phyloP scores from a whole-genome alignment of 179 eudicot species.

The Silene coronaria region DNA sequence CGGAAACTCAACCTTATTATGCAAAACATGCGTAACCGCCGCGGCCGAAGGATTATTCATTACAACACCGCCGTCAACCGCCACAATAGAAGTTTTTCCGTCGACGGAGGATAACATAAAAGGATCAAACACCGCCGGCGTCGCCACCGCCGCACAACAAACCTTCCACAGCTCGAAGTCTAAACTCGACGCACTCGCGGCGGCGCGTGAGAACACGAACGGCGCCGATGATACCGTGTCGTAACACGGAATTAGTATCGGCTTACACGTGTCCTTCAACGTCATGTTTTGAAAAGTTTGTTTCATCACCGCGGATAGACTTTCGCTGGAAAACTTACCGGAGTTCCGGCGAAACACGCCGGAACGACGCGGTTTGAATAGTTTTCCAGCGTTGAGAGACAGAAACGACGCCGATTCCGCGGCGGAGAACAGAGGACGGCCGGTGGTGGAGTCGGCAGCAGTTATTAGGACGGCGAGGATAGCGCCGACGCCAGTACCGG shows the following conservation, averaged over 20 bases:
- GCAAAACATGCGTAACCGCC: constrained; percentile 78
- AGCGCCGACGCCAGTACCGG: constrained; percentile 84
- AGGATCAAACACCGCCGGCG: constrained; percentile 57
- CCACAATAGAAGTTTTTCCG: constrained; percentile 55
- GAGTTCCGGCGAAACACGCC: constrained; percentile 32
- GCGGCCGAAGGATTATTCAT: constrained; percentile 91
- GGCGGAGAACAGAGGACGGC: constrained; percentile 66
- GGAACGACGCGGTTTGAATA: constrained; percentile 39
- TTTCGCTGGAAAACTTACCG: constrained; percentile 39
- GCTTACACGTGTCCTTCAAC: constrained; percentile 83
- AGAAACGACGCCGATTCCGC: constrained; percentile 46
- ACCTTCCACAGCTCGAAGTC: constrained; percentile 90
- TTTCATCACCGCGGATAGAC: constrained; percentile 46
- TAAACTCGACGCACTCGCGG: constrained; percentile 65
- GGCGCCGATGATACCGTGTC: constrained; percentile 75
- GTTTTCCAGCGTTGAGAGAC: constrained; percentile 23
- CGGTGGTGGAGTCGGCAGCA: constrained; percentile 44
- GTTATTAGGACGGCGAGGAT: constrained; percentile 53
- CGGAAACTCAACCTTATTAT: constrained; percentile 80
- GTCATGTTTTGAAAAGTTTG: constrained; percentile 37
- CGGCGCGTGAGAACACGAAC: constrained; percentile 96
- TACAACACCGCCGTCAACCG: constrained; percentile 78
- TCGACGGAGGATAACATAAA: constrained; percentile 49
- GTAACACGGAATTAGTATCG: constrained; percentile 72
- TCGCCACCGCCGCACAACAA: constrained; percentile 67